Evolutionary conservation across 2,329 filamentous ascomycete species (phyloP).

Genomic region (Fusarium sp.): DNA sequence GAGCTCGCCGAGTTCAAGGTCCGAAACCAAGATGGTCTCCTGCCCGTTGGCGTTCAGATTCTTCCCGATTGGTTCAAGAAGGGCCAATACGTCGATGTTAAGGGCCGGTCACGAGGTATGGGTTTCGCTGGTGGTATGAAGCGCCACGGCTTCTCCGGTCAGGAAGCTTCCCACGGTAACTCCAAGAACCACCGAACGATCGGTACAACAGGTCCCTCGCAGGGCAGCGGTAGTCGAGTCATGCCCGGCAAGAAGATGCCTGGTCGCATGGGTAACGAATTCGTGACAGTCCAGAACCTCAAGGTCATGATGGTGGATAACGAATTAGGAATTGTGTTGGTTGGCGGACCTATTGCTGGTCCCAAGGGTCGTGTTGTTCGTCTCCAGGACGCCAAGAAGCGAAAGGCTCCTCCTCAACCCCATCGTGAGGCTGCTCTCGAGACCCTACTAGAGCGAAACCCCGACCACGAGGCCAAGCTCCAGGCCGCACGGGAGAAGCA

Average conservation of each 20-base stretch:
- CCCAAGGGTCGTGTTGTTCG: conserved; percentile 88
- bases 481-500: conserved; percentile 64
- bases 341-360: conserved; percentile 87
- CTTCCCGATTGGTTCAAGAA: conserved; percentile 90
- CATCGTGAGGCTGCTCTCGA: conserved; percentile 61
- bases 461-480: conserved; percentile 60
- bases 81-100: conserved; percentile 91
- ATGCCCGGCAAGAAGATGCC: conserved; percentile 98
- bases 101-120: conserved; percentile 83
- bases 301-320: conserved; percentile 89
- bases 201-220: conserved; percentile 88
- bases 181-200: conserved; percentile 93
- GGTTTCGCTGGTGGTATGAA: conserved; percentile 99
- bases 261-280: conserved; percentile 91
- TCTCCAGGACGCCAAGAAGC: conserved; percentile 92
- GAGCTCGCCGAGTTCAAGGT: conserved; percentile 91
- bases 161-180: conserved; percentile 94
- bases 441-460: conserved; percentile 61
- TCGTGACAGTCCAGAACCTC: conserved; percentile 90
- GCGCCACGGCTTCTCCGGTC: conserved; percentile 88
- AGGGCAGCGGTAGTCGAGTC: conserved; percentile 92
- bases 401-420: conserved; percentile 67
- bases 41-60: conserved; percentile 80
- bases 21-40: conserved; percentile 75
- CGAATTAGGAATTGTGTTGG: conserved; percentile 86